Evolutionary conservation across 306 rosid species (phyloP), one percentile per base, ranked within the genome.

Genomic region (Parietaria judaica): DNA sequence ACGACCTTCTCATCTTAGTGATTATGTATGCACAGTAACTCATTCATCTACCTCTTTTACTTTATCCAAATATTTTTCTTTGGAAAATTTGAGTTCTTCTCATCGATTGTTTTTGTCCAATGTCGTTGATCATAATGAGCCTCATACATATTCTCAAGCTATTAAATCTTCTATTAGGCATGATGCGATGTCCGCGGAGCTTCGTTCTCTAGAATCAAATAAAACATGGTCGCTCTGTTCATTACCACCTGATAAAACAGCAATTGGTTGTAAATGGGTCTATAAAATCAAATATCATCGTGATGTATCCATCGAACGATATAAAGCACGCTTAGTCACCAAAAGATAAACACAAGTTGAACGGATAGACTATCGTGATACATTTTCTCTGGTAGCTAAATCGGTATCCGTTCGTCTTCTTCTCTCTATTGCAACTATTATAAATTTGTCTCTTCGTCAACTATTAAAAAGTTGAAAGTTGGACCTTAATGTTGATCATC

Each of bases 251-350:
- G 48, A 35, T 1, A 62, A 70, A 35, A 0, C 9, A 16, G 13
- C 51, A 14, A 55, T 63, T 56, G 52, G 45, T 1, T 54, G 58
- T 34, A 47, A 48, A 36, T 62, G 74, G 49, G 51, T 70, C 6
- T 63, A 70, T 6, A 61, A 43, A 52, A 61, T 61, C 14, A 61
- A 61, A 54, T 62, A 70, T 16, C 37, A 10, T 0, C 45, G 11
- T 8, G 35, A 62, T 70, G 63, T 39, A n/a, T 35, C 51, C 0
- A 13, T 70, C 2, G 41, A 54, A 51, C 4, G 55, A 3, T 66
- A 55, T n/a, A 66, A 56, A 35, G 56, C 38, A 3, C 14, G 37
- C 7, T 36, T 66, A 12, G 56, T 60, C 3, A 16, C 38, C 0
- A n/a, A 51, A 7, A 54, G 56, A 1, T 43, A 43, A 15, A 51